Base-by-base conservation (phyloP, 495 filamentous ascomycete species). In the Neurospora cerealis region DNA sequence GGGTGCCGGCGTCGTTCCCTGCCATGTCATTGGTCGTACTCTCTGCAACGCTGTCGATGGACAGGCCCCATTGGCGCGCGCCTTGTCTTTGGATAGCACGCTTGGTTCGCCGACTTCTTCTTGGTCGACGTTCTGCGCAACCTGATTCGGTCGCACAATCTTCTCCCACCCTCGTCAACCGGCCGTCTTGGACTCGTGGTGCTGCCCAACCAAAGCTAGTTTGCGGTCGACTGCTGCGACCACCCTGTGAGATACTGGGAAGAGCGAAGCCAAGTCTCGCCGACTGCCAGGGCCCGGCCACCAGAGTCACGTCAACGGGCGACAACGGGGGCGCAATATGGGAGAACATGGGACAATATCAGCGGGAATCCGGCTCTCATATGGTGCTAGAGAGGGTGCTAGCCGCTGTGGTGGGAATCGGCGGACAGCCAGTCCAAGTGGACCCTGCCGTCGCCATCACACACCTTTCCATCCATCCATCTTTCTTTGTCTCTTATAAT, bases 31-130 rank as follows among this genome's bases (percentile, higher is more conserved):
- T 81, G 79, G 79, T 74, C 74, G 46, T 74, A 60, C 66, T 38
- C n/a, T 37, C 62, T 71, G 72, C 75, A 69, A 44, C 60, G 69
- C 41, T 34, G 42, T 21, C 37, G 40, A 75, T 73, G 74, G 60
- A 74, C 74, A 46, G 70, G 39, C 44, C 44, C 66, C 72, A 75
- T 81, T 80, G 77, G 79, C 80, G 80, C 80, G 80, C 80, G 79
- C 79, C 80, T 76, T 80, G 42, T 73, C 71, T 69, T 70, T 60
- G 77, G 75, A 78, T 78, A 69, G 69, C 79, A 48, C 71, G 71
- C 77, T 81, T 74, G 78, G 78, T 74, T 75, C 72, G 71, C 69
- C 72, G 42, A 36, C 70, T 19, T 37, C 38, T 69, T 72, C 28
- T 70, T 60, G 54, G 42, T 44, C 69, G 72, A 66, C 38, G 28